These are phyloP conservation scores for Wickerhamiella occidentalis DNA, from an alignment of 805 yeast genomes.

Conservation along the genomic window DNA sequence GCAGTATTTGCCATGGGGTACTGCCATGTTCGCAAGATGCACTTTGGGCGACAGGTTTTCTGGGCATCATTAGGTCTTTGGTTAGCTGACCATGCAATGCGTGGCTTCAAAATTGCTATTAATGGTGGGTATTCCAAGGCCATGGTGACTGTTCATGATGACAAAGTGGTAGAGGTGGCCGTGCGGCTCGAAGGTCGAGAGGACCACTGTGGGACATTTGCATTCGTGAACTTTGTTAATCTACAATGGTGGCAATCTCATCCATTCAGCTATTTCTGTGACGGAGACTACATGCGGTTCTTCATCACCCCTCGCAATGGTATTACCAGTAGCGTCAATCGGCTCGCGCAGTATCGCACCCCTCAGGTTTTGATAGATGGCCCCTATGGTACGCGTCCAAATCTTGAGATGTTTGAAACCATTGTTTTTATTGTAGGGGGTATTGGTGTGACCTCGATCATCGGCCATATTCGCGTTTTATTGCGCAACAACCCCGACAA, in stretches of 20 bases:
- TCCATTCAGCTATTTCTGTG: constrained; percentile 46
- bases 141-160: constrained; percentile 17
- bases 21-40: constrained; percentile 30
- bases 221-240: constrained; percentile 42
- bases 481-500: not conserved
- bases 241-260: constrained; percentile 53
- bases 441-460: constrained; percentile 44
- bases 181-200: constrained; percentile 24
- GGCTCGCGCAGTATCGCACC: constrained; percentile 19
- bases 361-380: constrained; percentile 41
- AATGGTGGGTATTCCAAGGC: constrained; percentile 38
- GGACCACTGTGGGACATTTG: constrained; percentile 40
- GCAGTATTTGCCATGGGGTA: not conserved
- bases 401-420: constrained; percentile 29
- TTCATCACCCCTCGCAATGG: constrained; percentile 16
- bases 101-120: constrained; percentile 40
- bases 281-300: constrained; percentile 15
- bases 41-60: constrained; percentile 16
- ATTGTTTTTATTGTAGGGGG: constrained; percentile 44
- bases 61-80: constrained; percentile 39
- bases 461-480: constrained; percentile 16
- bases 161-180: constrained; percentile 32
- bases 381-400: constrained; percentile 36
- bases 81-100: constrained; percentile 48
- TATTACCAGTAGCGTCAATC: constrained; percentile 12